Percentiles rank a stretch among this genome's conserved stretches.
Evolutionary conservation across 192 early-diverging fungal genomes (phyloP).

Genomic region (Backusella morwellensis): DNA sequence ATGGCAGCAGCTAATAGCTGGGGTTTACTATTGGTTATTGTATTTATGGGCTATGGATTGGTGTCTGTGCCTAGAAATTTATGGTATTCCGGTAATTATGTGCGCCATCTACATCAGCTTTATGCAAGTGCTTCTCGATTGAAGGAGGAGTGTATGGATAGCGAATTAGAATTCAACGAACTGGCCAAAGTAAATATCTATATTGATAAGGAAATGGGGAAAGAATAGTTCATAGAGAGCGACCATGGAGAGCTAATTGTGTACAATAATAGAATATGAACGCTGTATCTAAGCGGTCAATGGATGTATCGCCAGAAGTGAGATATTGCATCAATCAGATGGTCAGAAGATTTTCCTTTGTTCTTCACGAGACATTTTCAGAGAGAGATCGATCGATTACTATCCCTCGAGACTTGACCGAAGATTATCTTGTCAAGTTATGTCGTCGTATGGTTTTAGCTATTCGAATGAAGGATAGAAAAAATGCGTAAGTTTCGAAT

Average conservation of each 20-base stretch:
- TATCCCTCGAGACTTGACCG: constrained; percentile 53
- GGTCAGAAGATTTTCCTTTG: constrained; percentile 30
- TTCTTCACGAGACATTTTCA: constrained; percentile 7
- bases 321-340: constrained; percentile 22
- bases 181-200: constrained; percentile 26
- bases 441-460: constrained; percentile 75
- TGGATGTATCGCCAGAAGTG: constrained; percentile 1
- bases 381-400: constrained; percentile 32
- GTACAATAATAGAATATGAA: constrained; percentile 24
- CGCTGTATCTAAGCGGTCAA: constrained; percentile 17
- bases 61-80: constrained; percentile 85
- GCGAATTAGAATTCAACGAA: constrained; percentile 69
- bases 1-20: constrained; percentile 96
- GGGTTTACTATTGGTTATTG: constrained; percentile 84
- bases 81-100: constrained; percentile 72
- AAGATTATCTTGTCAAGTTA: constrained; percentile 63
- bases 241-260: neutral
- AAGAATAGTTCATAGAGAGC: neutral
- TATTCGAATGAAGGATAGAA: constrained; percentile 64
- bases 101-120: constrained; percentile 59
- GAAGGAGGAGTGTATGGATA: constrained; percentile 84
- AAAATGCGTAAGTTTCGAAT: constrained; percentile 58
- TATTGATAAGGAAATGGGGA: neutral
- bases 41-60: constrained; percentile 92
- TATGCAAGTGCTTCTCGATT: constrained; percentile 63